Evolutionary conservation across 805 yeast genomes (phyloP).

Genomic region (Wickerhamiella slavikovae): DNA sequence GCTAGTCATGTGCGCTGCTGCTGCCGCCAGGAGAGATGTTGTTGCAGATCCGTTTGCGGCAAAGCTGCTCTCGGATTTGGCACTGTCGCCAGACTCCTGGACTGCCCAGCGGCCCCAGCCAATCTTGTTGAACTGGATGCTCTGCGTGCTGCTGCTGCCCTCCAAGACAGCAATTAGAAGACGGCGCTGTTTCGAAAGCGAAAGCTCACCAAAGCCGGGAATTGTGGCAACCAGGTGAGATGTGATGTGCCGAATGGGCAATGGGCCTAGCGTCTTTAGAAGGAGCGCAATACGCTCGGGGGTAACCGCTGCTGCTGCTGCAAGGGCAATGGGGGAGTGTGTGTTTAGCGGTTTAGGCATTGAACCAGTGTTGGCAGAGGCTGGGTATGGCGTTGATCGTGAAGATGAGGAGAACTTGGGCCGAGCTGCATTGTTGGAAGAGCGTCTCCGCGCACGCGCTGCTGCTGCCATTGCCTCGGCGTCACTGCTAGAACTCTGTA

Average conservation of each 20-base stretch:
- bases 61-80: constrained; percentile 42
- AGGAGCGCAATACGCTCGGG: constrained; percentile 55
- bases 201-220: constrained; percentile 57
- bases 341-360: constrained; percentile 24
- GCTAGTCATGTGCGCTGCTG: not conserved
- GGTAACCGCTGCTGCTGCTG: constrained; percentile 71
- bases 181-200: constrained; percentile 74
- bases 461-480: not conserved
- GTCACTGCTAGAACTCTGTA: no score
- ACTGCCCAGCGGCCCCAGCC: constrained; percentile 99
- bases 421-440: constrained; percentile 1
- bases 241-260: constrained; percentile 80
- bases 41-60: not conserved
- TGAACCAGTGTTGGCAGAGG: no score
- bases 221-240: constrained; percentile 55
- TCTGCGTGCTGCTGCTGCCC: constrained; percentile 32
- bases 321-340: constrained; percentile 70
- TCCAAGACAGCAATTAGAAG: constrained; percentile 80
- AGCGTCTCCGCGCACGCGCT: constrained; percentile 3
- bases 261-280: constrained; percentile 56
- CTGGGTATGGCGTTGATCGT: not conserved
- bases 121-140: constrained; percentile 66
- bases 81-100: constrained; percentile 30
- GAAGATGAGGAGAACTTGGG: not conserved
- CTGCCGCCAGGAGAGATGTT: not conserved